These are phyloP conservation scores for Rhamnella rubrinervis DNA, from an alignment of 331 rosid species.

Conservation along the genomic window DNA sequence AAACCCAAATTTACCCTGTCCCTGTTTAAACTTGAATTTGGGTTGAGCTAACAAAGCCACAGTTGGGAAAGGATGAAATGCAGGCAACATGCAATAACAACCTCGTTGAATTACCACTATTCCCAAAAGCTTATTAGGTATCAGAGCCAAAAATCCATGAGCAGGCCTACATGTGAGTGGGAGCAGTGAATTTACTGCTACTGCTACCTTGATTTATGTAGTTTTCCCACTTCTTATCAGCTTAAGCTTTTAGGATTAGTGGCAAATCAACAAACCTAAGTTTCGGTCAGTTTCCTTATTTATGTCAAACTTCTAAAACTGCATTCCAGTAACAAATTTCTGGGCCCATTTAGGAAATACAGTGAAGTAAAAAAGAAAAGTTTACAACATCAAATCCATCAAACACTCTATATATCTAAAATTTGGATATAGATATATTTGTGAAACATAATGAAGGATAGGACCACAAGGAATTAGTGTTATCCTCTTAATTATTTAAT, in stretches of 20 bases:
- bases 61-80: neutral
- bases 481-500: slow-evolving; percentile 5
- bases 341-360: neutral
- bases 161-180: no score
- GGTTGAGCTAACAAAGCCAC: neutral
- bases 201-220: no score
- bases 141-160: no score
- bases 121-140: no score
- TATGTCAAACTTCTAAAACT: neutral
- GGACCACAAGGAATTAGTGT: neutral
- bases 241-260: no score
- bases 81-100: neutral
- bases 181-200: no score
- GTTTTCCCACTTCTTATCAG: no score
- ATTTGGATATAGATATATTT: neutral
- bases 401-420: slow-evolving; percentile 1
- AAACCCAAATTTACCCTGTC: no score
- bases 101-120: neutral
- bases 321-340: neutral
- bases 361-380: no score
- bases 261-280: no score
- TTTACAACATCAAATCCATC: neutral
- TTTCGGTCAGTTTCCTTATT: neutral
- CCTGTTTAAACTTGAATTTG: neutral
- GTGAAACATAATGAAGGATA: neutral